Conservation (phyloP, 352 stramenopile genomes). For the Globisporangium uncinulatum region DNA sequence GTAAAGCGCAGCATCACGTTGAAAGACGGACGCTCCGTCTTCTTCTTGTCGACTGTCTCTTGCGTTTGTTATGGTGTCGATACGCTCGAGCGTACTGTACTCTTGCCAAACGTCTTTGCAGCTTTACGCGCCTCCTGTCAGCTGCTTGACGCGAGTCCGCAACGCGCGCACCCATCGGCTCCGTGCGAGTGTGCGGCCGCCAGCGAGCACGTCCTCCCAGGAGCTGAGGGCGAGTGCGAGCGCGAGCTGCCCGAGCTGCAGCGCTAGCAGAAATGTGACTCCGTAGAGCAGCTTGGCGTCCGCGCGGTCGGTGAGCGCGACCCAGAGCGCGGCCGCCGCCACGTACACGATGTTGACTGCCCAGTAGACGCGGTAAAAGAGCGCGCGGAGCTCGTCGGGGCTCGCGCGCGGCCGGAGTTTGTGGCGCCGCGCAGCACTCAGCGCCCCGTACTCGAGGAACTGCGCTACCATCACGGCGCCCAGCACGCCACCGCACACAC, state of each 20-base stretch:
- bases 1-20: conserved; percentile 1
- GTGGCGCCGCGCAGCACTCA: conserved; percentile 43
- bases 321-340: conserved; percentile 34
- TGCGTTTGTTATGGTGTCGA: too few relatives aligned
- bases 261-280: conserved; percentile 38
- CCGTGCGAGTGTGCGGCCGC: conserved; percentile 20
- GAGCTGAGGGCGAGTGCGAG: conserved; percentile 54
- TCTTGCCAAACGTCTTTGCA: too few relatives aligned
- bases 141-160: background rate
- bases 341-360: conserved; percentile 37
- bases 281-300: conserved; percentile 41
- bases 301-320: conserved; percentile 56
- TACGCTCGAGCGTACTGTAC: too few relatives aligned
- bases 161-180: conserved; percentile 6
- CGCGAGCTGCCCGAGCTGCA: conserved; percentile 51
- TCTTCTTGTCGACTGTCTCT: background rate
- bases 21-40: background rate
- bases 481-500: conserved; percentile 26
- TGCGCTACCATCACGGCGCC: conserved; percentile 57
- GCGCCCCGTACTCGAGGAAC: conserved; percentile 54
- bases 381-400: conserved; percentile 25
- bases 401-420: conserved; percentile 35
- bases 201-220: conserved; percentile 38
- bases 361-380: conserved; percentile 73
- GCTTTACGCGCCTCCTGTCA: background rate